Evolutionary conservation across 1,139 yeast species (phyloP).

Genomic region (Blastobotrys buckinghamii): DNA sequence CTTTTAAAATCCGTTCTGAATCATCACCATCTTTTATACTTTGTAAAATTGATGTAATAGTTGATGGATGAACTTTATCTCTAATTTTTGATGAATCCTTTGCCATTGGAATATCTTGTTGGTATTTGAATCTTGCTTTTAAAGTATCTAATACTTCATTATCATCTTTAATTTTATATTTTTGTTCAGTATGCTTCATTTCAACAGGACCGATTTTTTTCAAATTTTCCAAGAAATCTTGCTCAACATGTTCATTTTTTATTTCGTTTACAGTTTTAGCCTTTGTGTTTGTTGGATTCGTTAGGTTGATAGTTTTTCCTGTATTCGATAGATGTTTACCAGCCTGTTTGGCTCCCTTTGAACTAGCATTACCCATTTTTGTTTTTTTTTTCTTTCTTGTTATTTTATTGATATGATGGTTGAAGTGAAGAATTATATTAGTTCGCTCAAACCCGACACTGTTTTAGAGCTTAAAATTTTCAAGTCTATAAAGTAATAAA

Average conservation of each 20-base stretch:
- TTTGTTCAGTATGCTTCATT: conserved; percentile 1
- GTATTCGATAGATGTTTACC: background rate
- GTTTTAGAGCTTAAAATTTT: background rate
- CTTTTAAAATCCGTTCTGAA: conserved; percentile 3
- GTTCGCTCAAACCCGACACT: conserved; percentile 4
- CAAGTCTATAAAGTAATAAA: background rate
- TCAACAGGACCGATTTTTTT: conserved; percentile 8
- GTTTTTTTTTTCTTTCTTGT: background rate
- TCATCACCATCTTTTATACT: conserved; percentile 8
- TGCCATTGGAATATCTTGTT: background rate
- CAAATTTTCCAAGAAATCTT: conserved; percentile 9
- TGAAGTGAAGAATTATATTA: background rate
- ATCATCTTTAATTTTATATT: background rate
- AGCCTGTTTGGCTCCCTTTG: conserved; percentile 1
- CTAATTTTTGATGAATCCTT: background rate
- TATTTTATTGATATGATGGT: too few relatives aligned
- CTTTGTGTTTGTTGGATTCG: too few relatives aligned
- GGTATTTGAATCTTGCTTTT: conserved; percentile 2
- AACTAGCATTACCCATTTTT: conserved; percentile 5
- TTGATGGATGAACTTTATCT: conserved; percentile 5
- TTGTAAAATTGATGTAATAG: conserved; percentile 9
- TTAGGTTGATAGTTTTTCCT: background rate
- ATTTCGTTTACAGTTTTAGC: background rate
- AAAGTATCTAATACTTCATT: conserved; percentile 5
- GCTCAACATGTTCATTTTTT: background rate